Base-by-base conservation (phyloP, 2,329 filamentous ascomycete genomes). In the Fusarium sp. region DNA sequence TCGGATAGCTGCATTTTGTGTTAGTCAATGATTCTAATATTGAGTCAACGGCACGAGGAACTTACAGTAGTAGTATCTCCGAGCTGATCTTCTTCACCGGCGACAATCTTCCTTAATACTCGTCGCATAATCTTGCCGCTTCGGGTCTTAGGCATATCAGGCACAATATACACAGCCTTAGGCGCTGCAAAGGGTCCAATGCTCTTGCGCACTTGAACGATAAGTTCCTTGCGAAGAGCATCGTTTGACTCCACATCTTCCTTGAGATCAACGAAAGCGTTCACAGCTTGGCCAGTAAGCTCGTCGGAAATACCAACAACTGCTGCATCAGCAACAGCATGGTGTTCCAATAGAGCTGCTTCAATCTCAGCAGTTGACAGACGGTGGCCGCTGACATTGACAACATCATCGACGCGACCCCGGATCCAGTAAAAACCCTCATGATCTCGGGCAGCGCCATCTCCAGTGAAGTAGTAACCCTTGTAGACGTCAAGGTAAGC, bases 381-480 rank as follows among this genome's bases (percentile, higher is more conserved):
- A 80, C 96, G 92, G 82, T 99, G 96, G 29, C 96, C 96, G 75
- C 92, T 96, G 68, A 99, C 96, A 82, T 99, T 99, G 81, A 99
- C 95, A 45, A 99, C 96, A 77, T 99, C 96, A 79, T 99, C 96
- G 56, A 99, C 96, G 81, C 96, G 94, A 72, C 96, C 96, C 69
- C 96, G 93, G 80, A 99, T 99, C 96, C 96, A 99, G 89, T 98
- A 99, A 86, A 98, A 99, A 61, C 96, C 96, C 77, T 99, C 96
- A 82, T 97, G 92, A 80, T 99, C 96, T 78, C 96, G 93, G 65
- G 93, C 96, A 59, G 96, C 96, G 78, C 96, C 96, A 79, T 99
- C 96, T 62, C 93, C 93, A 18, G 93, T 96, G 84, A 96, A 97
- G 91, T 99, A 99, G 85, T 97, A 98, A 67, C 95, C 96, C 84